Base-by-base conservation (phyloP, 768 basidiomycete genomes). In the Pholiota molesta region DNA sequence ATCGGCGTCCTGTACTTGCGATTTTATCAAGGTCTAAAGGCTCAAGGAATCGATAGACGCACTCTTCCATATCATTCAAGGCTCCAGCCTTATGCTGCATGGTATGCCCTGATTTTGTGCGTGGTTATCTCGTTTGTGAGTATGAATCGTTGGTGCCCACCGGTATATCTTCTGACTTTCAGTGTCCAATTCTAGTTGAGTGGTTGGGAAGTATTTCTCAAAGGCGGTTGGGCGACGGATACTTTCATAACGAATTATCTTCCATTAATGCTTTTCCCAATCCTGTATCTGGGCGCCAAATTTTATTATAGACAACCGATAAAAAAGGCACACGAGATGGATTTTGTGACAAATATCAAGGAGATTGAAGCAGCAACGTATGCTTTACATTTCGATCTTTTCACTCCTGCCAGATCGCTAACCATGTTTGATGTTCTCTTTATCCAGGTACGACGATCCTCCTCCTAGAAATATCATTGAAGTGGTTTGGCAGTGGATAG, bases 171-270 rank as follows among this genome's bases (percentile, higher is more conserved):
- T 16, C 6, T 33, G 21, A 23, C 17, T 2, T 28, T 42, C 8
- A 31, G 31, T 33, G 13, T 31, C 45, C 5, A 3, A 47, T 56
- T 60, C 37, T 51, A 83, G 83, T 72, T 81, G 65, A 81, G 79
- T 39, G 78, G 81, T 52, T 81, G 77, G 78, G 54, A 71, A 16
- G 80, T 77, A 17, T 80, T 75, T 71, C 68, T 82, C 23, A 77
- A 76, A 61, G 77, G 72, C 13, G 62, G 66, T 19, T 80, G 78
- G 92, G 70, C 72, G 28, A 79, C 78, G 4, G 86, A 83, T 31
- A 81, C 74, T n/a, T 96, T 97, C 67, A 81, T 96, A 57, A 94
- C 94, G 23, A 93, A 86, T 72, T 97, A 96, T 73, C 71, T 95
- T 47, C 91, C 90, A 21, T 72, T 87, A 5, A 65, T 70, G n/a